Percentiles rank a stretch among this genome's conserved stretches.
Evolutionary conservation across 78 protist genomes (phyloP).

Genomic region (Salpingoeca rosetta): DNA sequence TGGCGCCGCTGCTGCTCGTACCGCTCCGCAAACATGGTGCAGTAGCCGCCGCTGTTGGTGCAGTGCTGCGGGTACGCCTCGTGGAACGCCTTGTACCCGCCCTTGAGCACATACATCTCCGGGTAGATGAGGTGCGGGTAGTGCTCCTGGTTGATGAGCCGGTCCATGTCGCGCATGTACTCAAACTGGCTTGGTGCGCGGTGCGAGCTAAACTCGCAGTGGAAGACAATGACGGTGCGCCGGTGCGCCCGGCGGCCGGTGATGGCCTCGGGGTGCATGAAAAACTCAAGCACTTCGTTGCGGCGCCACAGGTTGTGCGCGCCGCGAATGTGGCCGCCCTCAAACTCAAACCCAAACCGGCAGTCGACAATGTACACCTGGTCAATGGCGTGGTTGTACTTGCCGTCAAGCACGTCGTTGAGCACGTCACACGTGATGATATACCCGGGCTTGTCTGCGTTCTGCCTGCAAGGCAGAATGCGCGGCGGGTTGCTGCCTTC

Average conservation of each 20-base stretch:
- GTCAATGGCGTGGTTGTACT: not conserved
- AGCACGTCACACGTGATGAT: too few species aligned
- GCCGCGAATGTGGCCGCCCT: constrained; percentile 42
- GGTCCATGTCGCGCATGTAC: constrained; percentile 16
- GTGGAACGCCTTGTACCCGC: too few species aligned
- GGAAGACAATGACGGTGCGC: constrained; percentile 27
- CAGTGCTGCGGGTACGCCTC: too few species aligned
- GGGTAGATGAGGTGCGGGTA: constrained; percentile 29
- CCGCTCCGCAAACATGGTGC: too few species aligned
- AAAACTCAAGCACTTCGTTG: not conserved
- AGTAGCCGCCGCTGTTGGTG: too few species aligned
- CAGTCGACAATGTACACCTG: constrained; percentile 25
- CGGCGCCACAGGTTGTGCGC: constrained; percentile 10
- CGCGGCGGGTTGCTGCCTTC: too few species aligned
- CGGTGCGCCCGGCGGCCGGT: too few species aligned
- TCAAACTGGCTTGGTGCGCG: constrained; percentile 27
- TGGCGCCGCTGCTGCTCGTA: too few species aligned
- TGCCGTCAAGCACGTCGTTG: too few species aligned
- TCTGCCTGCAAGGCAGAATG: too few species aligned
- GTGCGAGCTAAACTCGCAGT: constrained; percentile 34
- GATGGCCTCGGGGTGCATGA: constrained; percentile 6
- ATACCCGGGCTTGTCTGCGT: too few species aligned
- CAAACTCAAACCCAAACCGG: constrained; percentile 40
- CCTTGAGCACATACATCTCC: constrained; percentile 23
- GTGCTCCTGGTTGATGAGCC: constrained; percentile 5